Evolutionary conservation across 164 flowering plant species (phyloP).

Genomic region (Stephania cephalantha): DNA sequence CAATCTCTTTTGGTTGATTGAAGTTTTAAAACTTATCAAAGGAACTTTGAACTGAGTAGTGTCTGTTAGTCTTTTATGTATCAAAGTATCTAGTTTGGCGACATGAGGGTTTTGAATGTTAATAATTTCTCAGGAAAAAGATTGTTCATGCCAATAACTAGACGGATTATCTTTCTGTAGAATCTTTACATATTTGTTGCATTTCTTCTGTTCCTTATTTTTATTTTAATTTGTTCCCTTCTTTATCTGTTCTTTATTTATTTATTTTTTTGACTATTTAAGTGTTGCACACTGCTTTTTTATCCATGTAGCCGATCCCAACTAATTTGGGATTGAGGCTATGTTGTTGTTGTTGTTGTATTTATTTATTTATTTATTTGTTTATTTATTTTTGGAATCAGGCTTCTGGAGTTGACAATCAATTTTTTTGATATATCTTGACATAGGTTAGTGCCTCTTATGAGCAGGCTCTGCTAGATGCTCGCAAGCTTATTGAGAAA

Average conservation of each 20-base stretch:
- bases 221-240: neutral
- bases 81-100: neutral
- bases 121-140: neutral
- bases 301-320: too few species aligned
- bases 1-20: neutral
- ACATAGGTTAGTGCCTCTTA: slow-evolving; percentile 99
- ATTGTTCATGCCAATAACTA: neutral
- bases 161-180: neutral
- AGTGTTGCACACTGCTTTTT: too few species aligned
- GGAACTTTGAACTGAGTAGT: neutral
- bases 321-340: too few species aligned
- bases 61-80: neutral
- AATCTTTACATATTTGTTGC: neutral
- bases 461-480: slow-evolving; percentile 99
- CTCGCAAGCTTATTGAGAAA: slow-evolving; percentile 91
- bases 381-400: slow-evolving; percentile 2
- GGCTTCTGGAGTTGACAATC: slow-evolving; percentile 16
- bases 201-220: neutral
- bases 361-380: neutral
- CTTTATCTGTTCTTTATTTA: neutral
- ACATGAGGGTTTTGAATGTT: neutral
- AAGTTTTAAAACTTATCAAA: neutral
- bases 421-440: slow-evolving; percentile 45
- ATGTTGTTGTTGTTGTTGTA: too few species aligned
- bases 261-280: neutral